Percentiles rank a stretch among this genome's conserved stretches.
These are phyloP conservation scores for Citrullus amarus DNA, from an alignment of 306 rosid genomes.

Conservation along the genomic window DNA sequence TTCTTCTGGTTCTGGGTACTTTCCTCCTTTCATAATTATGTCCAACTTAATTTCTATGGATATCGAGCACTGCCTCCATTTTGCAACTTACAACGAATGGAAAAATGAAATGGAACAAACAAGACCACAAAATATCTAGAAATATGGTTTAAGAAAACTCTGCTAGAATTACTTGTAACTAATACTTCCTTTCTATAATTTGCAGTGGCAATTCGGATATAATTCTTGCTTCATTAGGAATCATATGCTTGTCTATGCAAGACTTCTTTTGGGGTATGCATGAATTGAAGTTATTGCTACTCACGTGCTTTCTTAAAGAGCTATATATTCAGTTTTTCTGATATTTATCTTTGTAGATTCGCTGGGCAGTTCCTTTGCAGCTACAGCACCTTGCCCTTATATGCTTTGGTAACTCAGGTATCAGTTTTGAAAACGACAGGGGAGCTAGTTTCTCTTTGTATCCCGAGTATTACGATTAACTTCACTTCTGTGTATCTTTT, in stretches of 20 bases:
- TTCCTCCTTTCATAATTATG: constrained; percentile 1
- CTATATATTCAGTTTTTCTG: constrained; percentile 1
- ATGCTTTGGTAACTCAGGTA: constrained; percentile 97
- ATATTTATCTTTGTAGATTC: constrained; percentile 37
- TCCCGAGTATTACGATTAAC: not conserved
- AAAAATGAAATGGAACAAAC: not conserved
- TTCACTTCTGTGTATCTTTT: not conserved
- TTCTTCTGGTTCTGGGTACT: constrained; percentile 99
- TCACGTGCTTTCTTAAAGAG: not conserved
- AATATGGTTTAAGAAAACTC: not conserved
- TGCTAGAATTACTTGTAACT: constrained; percentile 1
- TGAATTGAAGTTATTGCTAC: not conserved
- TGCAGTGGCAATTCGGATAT: constrained; percentile 97
- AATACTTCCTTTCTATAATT: constrained; percentile 12
- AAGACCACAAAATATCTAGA: not conserved
- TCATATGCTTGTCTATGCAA: constrained; percentile 58
- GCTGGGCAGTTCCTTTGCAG: constrained; percentile 93
- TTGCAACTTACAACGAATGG: not conserved
- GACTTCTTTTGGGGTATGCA: constrained; percentile 87
- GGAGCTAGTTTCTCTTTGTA: not conserved
- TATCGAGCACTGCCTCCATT: not conserved
- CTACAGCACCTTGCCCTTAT: constrained; percentile 93
- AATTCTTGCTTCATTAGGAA: constrained; percentile 70
- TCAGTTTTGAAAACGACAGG: not conserved
- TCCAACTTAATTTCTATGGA: not conserved